Evolutionary conservation across 495 filamentous ascomycete genomes (phyloP).

Genomic region (Penicillium robsamsonii): DNA sequence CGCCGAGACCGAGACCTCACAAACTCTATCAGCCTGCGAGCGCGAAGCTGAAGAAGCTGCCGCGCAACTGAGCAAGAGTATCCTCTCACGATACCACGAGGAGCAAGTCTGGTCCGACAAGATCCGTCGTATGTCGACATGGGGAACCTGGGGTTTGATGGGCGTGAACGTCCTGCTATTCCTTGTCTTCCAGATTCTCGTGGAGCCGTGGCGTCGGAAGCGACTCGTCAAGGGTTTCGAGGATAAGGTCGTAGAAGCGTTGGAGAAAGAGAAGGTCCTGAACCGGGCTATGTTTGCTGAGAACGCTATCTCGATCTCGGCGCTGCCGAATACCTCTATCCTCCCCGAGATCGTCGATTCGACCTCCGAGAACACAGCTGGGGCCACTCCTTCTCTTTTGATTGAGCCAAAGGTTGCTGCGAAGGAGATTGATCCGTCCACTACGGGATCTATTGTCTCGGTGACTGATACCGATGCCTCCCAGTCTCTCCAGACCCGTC

Average conservation of each 20-base stretch:
- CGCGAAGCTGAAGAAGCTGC: constrained; percentile 72
- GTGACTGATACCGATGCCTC: constrained; percentile 8
- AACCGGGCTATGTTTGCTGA: constrained; percentile 24
- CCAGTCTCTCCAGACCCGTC: constrained; percentile 27
- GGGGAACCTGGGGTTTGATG: constrained; percentile 98
- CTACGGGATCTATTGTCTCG: neutral
- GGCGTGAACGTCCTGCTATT: constrained; percentile 91
- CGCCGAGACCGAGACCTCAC: constrained; percentile 70
- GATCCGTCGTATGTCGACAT: constrained; percentile 91
- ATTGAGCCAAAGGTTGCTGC: neutral
- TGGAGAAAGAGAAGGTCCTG: constrained; percentile 67
- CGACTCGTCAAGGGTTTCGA: constrained; percentile 47
- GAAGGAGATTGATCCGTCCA: neutral
- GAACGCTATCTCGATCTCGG: constrained; percentile 20
- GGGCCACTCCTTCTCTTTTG: constrained; percentile 2
- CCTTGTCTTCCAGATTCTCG: constrained; percentile 82
- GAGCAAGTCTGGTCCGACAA: constrained; percentile 99
- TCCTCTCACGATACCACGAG: constrained; percentile 91
- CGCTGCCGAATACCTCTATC: neutral
- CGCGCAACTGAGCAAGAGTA: constrained; percentile 68
- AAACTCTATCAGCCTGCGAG: constrained; percentile 70
- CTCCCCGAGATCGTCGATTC: constrained; percentile 18
- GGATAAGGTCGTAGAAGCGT: constrained; percentile 48
- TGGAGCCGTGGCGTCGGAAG: constrained; percentile 87
- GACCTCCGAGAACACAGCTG: constrained; percentile 9